phyloP scores from a whole-genome alignment of 2,329 filamentous ascomycete species.

The Alternaria sp. region DNA sequence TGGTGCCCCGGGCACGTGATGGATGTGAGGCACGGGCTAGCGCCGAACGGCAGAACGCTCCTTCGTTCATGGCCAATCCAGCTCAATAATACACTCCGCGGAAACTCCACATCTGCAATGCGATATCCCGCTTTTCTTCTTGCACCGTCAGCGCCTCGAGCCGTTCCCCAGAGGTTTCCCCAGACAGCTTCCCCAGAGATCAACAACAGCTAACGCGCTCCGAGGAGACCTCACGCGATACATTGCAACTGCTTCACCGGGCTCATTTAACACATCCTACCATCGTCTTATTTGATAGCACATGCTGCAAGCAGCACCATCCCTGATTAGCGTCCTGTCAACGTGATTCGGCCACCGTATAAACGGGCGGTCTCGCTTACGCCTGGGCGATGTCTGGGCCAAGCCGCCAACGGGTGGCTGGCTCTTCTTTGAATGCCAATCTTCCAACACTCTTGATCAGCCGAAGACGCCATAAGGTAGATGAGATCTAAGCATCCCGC shows the following conservation, averaged over 20 bases:
- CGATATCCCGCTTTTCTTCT: slow-evolving; percentile 4
- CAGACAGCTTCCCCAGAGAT: slow-evolving; percentile 6
- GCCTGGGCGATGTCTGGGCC: slow-evolving; percentile 9
- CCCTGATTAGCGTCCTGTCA: slow-evolving; percentile 5
- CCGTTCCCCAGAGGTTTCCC: slow-evolving; percentile 8
- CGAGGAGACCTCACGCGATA: slow-evolving; percentile 7
- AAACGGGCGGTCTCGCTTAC: slow-evolving; percentile 8
- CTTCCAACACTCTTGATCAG: not conserved
- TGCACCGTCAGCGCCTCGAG: slow-evolving; percentile 7
- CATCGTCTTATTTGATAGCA: not conserved
- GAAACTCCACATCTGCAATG: slow-evolving; percentile 3
- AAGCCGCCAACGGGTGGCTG: slow-evolving; percentile 7
- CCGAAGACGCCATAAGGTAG: not conserved
- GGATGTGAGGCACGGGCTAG: not conserved
- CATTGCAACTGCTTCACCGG: not conserved
- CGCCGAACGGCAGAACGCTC: slow-evolving; percentile 1
- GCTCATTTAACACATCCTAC: not conserved
- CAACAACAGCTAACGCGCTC: slow-evolving; percentile 1
- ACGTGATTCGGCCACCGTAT: not conserved
- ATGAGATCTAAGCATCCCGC: not conserved
- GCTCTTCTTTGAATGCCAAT: slow-evolving; percentile 5
- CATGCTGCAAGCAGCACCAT: slow-evolving; percentile 1
- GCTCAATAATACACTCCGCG: not conserved
- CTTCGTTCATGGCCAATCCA: not conserved
- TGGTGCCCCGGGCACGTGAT: slow-evolving; percentile 3